Evolutionary conservation across 345 rosid species (phyloP), one percentile per base, ranked within the genome.

Genomic region (Viola odorata): DNA sequence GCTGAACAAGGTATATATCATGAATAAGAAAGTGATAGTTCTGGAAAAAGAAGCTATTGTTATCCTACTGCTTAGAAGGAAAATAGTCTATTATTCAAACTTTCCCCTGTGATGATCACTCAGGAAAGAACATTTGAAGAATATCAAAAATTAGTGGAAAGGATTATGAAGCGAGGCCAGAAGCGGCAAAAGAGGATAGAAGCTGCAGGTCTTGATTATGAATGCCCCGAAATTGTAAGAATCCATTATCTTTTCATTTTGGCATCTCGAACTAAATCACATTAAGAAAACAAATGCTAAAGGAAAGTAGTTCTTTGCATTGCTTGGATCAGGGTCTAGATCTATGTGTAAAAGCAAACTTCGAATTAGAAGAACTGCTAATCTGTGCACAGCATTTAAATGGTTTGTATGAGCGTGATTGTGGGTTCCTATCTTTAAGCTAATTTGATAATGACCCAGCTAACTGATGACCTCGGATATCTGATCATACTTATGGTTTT

Each of bases 71-170:
- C 9, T 12, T 45, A 52, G 16, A 12, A 40, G 32, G 32, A 2
- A 7, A 8, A 47, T 57, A 12, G 10, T 16, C 15, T 16, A 4
- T 23, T 16, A 4, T 23, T 23, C 32, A 23, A 23, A 23, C 32
- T 36, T 13, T 37, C 4, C 49, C 8, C 7, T 39, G 12, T 37
- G 23, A 37, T 63, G 51, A 13, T 23, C 45, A 12, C 7, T 14
- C 69, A 94, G 99, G 96, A 88, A 69, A 84, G 96, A 78, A 90
- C 97, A 67, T 56, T 90, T 69, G 90, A 81, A 55, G 99, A 83
- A 68, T 92, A 90, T 64, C 83, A 71, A 58, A 90, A 90, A 65
- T 41, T 85, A 84, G 78, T 90, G 45, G 78, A 77, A 45, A 84
- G 77, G 77, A 86, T 94, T 56, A 47, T 84, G 55, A 83, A 88